Evolutionary conservation across 1,284 basidiomycete species (phyloP), one percentile per base, ranked within the genome.

Genomic region (Tilletia setariae): DNA sequence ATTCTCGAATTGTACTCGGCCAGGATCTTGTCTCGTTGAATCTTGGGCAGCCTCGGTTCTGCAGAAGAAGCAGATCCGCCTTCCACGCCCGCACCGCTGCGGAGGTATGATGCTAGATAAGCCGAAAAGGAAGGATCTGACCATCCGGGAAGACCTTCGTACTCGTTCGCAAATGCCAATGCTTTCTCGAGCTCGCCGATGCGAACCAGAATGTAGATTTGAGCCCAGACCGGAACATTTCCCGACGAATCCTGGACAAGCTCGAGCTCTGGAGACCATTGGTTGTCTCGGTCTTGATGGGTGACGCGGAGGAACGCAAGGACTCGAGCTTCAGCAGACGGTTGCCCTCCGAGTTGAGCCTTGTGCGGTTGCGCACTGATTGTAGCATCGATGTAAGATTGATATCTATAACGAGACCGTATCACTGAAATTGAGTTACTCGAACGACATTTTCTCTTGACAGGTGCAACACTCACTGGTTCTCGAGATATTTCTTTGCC

Each of bases 1-100:
- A 98, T 93, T 75, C 94, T 91, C 1, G 91, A 89, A 82, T 98
- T 97, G 84, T 94, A 98, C 46, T 92, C 88, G 28, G 90, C 88
- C 74, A 92, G 88, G 62, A 97, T 86, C 70, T 93, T 89, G 77
- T 95, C 93, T 25, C 92, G 88, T 73, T 92, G 88, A 0, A 88
- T 85, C 83, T 90, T 91, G 0, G 92, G 88, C 69, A 49, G 49
- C 13, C 65, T 30, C 30, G 51, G 72, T 16, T 77, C 74, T n/a
- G 75, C 66, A 42, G 68, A 73, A 11, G 35, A 40, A 4, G 11
- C 4, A 40, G 6, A 4, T 11, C 35, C 35, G 68, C 91, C 89
- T n/a, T 92, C 85, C 91, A 91, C 97, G 11, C 11, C 35, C 4
- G 35, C 11, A 6, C 35, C 35, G 15, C 90, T 87, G 74, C 89